Evolutionary conservation across 140 eudicot genomes (phyloP).

Genomic region (Bidens hawaiensis): DNA sequence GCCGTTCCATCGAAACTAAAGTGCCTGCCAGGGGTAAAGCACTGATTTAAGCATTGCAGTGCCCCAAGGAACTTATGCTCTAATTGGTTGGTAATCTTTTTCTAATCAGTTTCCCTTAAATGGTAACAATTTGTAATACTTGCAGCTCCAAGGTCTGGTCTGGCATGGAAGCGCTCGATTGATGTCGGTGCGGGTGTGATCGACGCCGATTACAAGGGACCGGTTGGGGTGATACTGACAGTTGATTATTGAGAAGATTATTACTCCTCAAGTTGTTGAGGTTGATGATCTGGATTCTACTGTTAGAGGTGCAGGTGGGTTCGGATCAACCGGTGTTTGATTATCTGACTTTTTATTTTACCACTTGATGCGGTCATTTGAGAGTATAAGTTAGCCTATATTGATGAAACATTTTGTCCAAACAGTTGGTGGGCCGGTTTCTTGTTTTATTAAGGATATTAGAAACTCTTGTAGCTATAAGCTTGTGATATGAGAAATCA

Average conservation of each 20-base stretch:
- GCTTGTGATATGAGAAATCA: too few species aligned
- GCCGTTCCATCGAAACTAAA: slow-evolving; percentile 58
- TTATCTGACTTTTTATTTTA: too few species aligned
- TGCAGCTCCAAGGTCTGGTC: slow-evolving; percentile 67
- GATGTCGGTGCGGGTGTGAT: slow-evolving; percentile 77
- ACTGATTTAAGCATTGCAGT: slow-evolving; percentile 67
- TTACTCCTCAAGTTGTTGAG: slow-evolving; percentile 47
- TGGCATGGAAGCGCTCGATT: slow-evolving; percentile 71
- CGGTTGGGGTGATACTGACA: slow-evolving; percentile 59
- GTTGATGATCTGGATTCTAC: slow-evolving; percentile 45
- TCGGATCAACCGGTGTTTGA: slow-evolving; percentile 35
- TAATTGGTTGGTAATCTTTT: slow-evolving; percentile 41
- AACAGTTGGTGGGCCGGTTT: neutral
- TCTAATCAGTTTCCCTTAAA: neutral
- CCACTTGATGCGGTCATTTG: neutral
- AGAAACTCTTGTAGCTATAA: too few species aligned
- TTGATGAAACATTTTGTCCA: neutral
- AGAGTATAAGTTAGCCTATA: neutral
- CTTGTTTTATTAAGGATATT: neutral
- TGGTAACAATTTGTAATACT: neutral
- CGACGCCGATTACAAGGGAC: slow-evolving; percentile 66
- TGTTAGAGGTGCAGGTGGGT: slow-evolving; percentile 33
- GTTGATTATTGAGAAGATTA: slow-evolving; percentile 45
- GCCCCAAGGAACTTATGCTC: slow-evolving; percentile 72
- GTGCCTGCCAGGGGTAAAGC: slow-evolving; percentile 87